Base-by-base conservation (phyloP, 345 rosid species). In the Eucalyptus decipiens region DNA sequence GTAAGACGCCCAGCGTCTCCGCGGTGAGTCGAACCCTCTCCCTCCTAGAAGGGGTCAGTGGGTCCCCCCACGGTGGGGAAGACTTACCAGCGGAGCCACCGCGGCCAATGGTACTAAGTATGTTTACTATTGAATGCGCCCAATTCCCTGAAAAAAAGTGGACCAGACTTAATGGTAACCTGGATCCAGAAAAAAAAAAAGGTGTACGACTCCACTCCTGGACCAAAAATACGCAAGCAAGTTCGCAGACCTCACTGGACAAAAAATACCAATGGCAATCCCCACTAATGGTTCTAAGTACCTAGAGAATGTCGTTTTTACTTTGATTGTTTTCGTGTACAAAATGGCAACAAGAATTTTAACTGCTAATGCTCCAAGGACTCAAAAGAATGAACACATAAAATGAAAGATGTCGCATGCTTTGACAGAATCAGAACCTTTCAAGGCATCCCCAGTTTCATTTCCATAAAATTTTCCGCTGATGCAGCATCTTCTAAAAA, bases 401-500 rank as follows among this genome's bases (percentile, higher is more conserved):
- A 26, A 42, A 80, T 54, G 88, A 47, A 67, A 51, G 83, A 88
- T 49, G 86, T 13, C 5, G 56, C 24, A 80, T 72, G 76, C 89
- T 80, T 40, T 76, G 42, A 37, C 83, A 76, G 83, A 32, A 88
- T 28, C 86, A 89, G 88, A 91, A 98, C 99, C 99, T 96, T 96
- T 98, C 90, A 95, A 91, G 56, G 99, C 99, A 95, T 98, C 96
- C 67, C 99, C 99, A 90, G 88, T 90, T 92, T 95, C 99, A 90
- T 95, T 96, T 90, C 99, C 99, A 87, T 96, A 96, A 90, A 94
- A 98, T 90, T 93, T 88, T 60, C 99, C 98, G 88, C 90, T 92
- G 89, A 98, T 95, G 93, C 97, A 98, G 80, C 99, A 98, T 94
- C 99, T 95, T 96, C 95, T 95, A 89, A 98, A 98, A 89, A 98